phyloP scores from a whole-genome alignment of 768 basidiomycete genomes.

The Hericium erinaceus region DNA sequence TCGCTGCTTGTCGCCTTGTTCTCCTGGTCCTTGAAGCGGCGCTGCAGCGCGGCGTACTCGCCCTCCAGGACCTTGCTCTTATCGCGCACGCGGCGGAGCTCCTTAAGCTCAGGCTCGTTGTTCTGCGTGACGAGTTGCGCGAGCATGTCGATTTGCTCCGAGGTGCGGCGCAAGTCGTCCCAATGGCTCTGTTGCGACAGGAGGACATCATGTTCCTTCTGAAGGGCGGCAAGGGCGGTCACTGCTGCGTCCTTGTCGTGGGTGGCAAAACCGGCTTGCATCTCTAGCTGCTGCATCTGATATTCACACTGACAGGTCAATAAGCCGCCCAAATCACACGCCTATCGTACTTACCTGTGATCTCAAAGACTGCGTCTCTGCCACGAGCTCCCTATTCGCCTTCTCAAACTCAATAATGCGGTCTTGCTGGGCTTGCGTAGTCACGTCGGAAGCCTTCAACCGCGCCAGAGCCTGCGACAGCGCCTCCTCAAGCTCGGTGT shows the following conservation, averaged over 20 bases:
- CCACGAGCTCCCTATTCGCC: conserved; percentile 39
- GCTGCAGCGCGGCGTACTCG: conserved; percentile 59
- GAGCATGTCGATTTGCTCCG: conserved; percentile 66
- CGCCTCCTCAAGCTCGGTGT: conserved; percentile 60
- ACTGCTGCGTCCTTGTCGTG: conserved; percentile 54
- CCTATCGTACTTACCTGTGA: conserved; percentile 42
- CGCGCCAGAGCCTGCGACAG: conserved; percentile 64
- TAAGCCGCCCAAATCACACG: conserved; percentile 5
- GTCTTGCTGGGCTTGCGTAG: conserved; percentile 48
- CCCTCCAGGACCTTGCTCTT: conserved; percentile 48
- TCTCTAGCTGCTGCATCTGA: conserved; percentile 54
- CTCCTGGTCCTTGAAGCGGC: conserved; percentile 67
- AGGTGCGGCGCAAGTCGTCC: conserved; percentile 63
- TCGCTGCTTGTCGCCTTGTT: conserved; percentile 51
- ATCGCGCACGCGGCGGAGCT: conserved; percentile 57
- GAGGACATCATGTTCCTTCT: conserved; percentile 52
- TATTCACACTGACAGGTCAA: conserved; percentile 5
- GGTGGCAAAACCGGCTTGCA: conserved; percentile 43
- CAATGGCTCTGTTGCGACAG: conserved; percentile 60
- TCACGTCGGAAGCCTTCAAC: conserved; percentile 64
- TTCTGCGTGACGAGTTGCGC: conserved; percentile 39
- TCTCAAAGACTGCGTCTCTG: conserved; percentile 49
- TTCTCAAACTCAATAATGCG: conserved; percentile 57
- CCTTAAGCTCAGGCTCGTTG: conserved; percentile 65
- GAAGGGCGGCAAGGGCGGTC: conserved; percentile 42